These are phyloP conservation scores for Lathyrus oleraceus DNA, from an alignment of 306 rosid genomes.

Conservation along the genomic window DNA sequence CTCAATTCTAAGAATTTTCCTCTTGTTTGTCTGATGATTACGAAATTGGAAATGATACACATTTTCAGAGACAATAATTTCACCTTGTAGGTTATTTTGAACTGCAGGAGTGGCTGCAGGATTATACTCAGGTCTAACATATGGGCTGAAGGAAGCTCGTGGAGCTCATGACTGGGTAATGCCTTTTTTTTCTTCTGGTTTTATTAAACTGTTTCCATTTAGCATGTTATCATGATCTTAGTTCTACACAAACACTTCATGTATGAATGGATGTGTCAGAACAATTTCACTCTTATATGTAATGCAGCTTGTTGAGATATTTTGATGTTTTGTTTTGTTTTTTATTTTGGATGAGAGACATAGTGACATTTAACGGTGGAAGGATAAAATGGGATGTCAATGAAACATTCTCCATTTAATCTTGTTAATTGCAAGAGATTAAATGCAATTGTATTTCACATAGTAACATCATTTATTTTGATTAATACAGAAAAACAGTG, in stretches of 20 bases:
- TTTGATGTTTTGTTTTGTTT: no score
- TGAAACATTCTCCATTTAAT: background rate
- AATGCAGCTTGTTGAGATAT: background rate
- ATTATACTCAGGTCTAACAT: conserved; percentile 85
- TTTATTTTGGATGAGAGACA: no score
- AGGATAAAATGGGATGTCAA: no score
- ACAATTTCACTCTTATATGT: background rate
- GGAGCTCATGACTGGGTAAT: conserved; percentile 95
- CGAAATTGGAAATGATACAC: background rate
- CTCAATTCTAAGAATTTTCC: background rate
- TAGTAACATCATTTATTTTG: background rate
- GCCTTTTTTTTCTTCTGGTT: background rate
- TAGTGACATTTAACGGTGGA: no score
- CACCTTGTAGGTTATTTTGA: conserved; percentile 6
- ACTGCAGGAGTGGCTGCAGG: conserved; percentile 90
- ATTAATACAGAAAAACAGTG: conserved; percentile 86
- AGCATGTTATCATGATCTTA: background rate
- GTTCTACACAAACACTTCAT: background rate
- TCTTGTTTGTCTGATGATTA: background rate
- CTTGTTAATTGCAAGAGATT: no score
- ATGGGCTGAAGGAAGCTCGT: conserved; percentile 88
- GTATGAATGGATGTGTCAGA: background rate
- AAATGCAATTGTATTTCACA: background rate
- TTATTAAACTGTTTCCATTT: background rate
- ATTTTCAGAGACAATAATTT: background rate